Conservation (phyloP, 306 rosid genomes). For the Abrus precatorius region DNA sequence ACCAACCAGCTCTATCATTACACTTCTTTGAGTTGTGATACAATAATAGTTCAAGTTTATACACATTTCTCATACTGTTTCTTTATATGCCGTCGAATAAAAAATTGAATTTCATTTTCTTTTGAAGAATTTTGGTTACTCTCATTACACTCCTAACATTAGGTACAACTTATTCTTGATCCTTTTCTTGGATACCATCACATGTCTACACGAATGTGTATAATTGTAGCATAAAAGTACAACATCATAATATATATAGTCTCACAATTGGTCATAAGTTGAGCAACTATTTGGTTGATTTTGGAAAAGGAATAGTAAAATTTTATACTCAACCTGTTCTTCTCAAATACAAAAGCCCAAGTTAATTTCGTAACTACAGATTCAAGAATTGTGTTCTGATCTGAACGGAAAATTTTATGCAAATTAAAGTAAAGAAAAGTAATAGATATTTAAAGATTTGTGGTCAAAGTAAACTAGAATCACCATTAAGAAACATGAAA, state of each 20-base stretch:
- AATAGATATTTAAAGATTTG: constrained; percentile 1
- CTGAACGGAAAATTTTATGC: neutral
- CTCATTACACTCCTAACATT: neutral
- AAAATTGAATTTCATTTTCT: neutral
- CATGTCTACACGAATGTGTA: too few species aligned
- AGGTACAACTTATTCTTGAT: constrained; percentile 21
- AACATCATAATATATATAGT: neutral
- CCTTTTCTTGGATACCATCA: neutral
- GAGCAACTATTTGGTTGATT: neutral
- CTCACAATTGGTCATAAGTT: neutral
- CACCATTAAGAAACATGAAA: neutral
- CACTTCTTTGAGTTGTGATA: neutral
- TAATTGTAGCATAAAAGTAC: neutral
- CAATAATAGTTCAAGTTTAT: neutral
- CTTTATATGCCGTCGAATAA: neutral
- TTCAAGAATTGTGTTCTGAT: neutral
- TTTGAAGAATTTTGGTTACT: constrained; percentile 25
- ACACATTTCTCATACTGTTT: neutral
- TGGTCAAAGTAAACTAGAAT: neutral
- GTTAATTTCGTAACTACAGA: neutral
- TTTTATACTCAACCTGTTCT: neutral
- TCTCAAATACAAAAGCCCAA: neutral
- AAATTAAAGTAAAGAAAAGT: neutral
- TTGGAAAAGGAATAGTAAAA: neutral
- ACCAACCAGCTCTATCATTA: constrained; percentile 19